Percentiles rank a stretch among this genome's conserved stretches.
Evolutionary conservation across 1,284 basidiomycete species (phyloP).

Genomic region (Ganoderma lucidum): DNA sequence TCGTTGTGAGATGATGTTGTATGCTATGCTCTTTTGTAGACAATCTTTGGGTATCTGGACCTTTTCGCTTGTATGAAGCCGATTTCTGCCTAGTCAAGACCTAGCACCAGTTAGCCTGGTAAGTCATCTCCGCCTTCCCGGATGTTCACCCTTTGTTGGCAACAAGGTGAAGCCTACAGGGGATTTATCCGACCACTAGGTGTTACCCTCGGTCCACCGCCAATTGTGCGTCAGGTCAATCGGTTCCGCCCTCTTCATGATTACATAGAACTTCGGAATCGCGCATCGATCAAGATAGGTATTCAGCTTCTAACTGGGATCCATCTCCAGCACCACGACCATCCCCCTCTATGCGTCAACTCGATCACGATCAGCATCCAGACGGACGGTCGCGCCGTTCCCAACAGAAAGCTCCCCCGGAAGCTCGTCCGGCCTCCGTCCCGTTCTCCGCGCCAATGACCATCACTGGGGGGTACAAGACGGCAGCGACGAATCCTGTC

Average conservation of each 20-base stretch:
- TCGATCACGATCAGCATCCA: too few species aligned
- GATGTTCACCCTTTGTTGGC: too few species aligned
- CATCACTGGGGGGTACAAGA: neutral
- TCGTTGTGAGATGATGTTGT: neutral
- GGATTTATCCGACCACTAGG: too few species aligned
- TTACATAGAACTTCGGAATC: neutral
- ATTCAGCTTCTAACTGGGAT: neutral
- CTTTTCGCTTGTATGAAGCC: neutral
- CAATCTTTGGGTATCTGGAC: neutral
- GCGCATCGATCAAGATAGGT: neutral
- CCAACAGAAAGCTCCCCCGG: too few species aligned
- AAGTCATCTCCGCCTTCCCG: too few species aligned
- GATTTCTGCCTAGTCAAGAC: neutral
- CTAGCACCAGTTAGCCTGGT: too few species aligned
- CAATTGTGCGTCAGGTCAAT: neutral
- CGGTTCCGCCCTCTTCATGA: neutral
- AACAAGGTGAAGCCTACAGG: too few species aligned
- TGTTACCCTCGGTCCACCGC: neutral
- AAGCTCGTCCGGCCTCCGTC: neutral
- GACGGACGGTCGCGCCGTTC: too few species aligned
- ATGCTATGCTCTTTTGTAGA: neutral
- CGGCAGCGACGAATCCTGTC: neutral
- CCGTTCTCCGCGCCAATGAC: neutral
- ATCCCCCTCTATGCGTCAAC: neutral
- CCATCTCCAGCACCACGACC: neutral